A percentile compares a stretch with the other conserved stretches of the same genome.
Conservation (phyloP, 2,329 filamentous ascomycete species). For the Ophiostoma angusticollis region DNA sequence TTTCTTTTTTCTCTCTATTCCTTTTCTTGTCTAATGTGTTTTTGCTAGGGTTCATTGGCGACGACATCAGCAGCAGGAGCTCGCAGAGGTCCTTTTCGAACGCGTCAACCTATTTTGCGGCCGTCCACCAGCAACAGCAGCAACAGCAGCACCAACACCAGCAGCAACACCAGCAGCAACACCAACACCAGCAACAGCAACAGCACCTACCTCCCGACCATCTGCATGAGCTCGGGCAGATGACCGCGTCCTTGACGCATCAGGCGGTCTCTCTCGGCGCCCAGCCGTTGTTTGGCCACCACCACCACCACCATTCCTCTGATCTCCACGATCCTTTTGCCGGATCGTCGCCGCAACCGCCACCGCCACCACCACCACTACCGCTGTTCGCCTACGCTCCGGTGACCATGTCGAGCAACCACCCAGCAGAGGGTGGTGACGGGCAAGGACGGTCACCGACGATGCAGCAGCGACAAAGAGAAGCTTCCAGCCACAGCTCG, state of each 20-base stretch:
- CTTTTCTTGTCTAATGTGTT: no score
- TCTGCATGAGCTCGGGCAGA: slow-evolving; percentile 6
- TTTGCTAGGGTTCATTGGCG: no score
- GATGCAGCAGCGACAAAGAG: no score
- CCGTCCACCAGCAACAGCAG: slow-evolving; percentile 2
- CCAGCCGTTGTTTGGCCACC: slow-evolving; percentile 8
- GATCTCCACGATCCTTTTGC: slow-evolving; percentile 3
- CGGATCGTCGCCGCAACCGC: not conserved
- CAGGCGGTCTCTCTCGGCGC: slow-evolving; percentile 11
- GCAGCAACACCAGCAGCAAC: not conserved
- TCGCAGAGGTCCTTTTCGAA: slow-evolving; percentile 6
- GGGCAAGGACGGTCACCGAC: slow-evolving; percentile 2
- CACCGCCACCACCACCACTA: slow-evolving; percentile 2
- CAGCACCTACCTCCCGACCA: slow-evolving; percentile 1
- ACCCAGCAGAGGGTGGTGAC: not conserved
- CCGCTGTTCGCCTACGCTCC: not conserved
- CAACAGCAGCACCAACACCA: not conserved
- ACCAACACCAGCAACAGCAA: not conserved
- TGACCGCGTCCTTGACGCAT: slow-evolving; percentile 10
- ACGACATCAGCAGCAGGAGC: slow-evolving; percentile 4
- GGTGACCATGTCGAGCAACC: slow-evolving; percentile 4
- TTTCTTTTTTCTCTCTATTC: not conserved
- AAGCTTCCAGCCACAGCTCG: no score
- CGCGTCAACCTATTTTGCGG: slow-evolving; percentile 6
- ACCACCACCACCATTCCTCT: not conserved